Conservation (phyloP, 2,329 filamentous ascomycete species). For the Chalara sp. region DNA sequence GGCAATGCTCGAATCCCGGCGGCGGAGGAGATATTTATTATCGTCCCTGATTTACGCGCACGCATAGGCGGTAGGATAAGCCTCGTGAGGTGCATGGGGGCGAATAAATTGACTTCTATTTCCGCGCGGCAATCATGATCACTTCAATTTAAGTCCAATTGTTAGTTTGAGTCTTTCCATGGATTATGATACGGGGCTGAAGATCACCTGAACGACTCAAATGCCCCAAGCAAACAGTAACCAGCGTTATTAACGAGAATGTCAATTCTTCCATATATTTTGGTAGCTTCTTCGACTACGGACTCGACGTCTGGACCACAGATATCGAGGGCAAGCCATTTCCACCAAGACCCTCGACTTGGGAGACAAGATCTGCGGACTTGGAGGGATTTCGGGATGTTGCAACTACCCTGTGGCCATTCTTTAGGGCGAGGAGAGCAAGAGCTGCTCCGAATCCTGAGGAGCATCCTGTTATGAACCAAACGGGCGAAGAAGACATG, state of each 20-base stretch:
- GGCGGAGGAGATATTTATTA: constrained; percentile 8
- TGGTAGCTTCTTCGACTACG: constrained; percentile 7
- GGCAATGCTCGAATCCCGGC: constrained; percentile 1
- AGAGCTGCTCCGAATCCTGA: constrained; percentile 27
- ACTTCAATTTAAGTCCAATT: neutral
- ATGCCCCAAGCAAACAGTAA: constrained; percentile 32
- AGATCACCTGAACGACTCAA: constrained; percentile 33
- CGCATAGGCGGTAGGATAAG: constrained; percentile 41
- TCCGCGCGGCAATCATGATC: constrained; percentile 5
- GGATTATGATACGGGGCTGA: too few relatives aligned
- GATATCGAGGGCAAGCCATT: constrained; percentile 20
- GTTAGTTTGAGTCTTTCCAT: too few relatives aligned
- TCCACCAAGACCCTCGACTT: constrained; percentile 15
- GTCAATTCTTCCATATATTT: constrained; percentile 36
- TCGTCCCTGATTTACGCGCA: constrained; percentile 30
- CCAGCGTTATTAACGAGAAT: constrained; percentile 20
- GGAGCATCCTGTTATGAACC: constrained; percentile 29
- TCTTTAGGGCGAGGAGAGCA: constrained; percentile 20
- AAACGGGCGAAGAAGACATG: constrained; percentile 4
- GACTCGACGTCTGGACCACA: neutral
- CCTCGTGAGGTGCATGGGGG: constrained; percentile 39
- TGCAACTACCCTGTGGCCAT: constrained; percentile 26
- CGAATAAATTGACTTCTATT: constrained; percentile 49
- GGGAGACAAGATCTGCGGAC: constrained; percentile 16
- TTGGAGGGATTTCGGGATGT: constrained; percentile 25